These are phyloP conservation scores for Monosporascus sp. DNA, from an alignment of 2,329 filamentous ascomycete species.

Conservation along the genomic window DNA sequence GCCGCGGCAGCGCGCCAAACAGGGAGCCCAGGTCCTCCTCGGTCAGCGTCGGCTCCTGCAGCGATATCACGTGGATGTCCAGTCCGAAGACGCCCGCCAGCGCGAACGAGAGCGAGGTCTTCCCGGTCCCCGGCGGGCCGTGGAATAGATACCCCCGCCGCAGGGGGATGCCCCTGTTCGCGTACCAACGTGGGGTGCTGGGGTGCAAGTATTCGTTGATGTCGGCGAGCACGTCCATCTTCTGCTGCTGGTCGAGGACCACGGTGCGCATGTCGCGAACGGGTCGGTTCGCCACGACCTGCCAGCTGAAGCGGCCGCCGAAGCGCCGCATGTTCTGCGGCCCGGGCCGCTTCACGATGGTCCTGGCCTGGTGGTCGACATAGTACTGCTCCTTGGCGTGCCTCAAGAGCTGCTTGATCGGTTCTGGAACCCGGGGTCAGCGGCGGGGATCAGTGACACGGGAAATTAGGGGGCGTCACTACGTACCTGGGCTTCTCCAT, in stretches of 20 bases:
- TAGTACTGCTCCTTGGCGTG: slow-evolving; percentile 49
- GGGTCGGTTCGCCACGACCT: slow-evolving; percentile 55
- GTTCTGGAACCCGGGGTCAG: slow-evolving; percentile 25
- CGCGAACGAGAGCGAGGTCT: slow-evolving; percentile 62
- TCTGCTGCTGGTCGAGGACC: slow-evolving; percentile 63
- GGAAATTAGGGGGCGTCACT: not conserved
- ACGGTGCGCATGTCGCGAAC: slow-evolving; percentile 70
- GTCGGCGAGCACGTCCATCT: slow-evolving; percentile 60
- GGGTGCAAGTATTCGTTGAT: slow-evolving; percentile 76
- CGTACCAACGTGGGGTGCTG: slow-evolving; percentile 65
- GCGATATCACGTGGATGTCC: slow-evolving; percentile 59
- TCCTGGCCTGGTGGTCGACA: slow-evolving; percentile 48
- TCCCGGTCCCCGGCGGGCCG: slow-evolving; percentile 69
- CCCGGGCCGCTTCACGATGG: slow-evolving; percentile 50
- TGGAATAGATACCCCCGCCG: slow-evolving; percentile 73
- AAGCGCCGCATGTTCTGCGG: slow-evolving; percentile 41
- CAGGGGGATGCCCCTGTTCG: slow-evolving; percentile 68
- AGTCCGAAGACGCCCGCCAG: slow-evolving; percentile 61
- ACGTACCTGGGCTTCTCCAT: slow-evolving; percentile 37
- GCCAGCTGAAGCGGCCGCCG: slow-evolving; percentile 42
- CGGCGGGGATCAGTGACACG: not conserved
- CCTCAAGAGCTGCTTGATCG: slow-evolving; percentile 50
- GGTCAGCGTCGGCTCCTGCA: slow-evolving; percentile 54
- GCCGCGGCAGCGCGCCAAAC: slow-evolving; percentile 54
- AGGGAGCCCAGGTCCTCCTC: slow-evolving; percentile 56